Evolutionary conservation across 768 basidiomycete species (phyloP).

Genomic region (Suillus subalutaceus): DNA sequence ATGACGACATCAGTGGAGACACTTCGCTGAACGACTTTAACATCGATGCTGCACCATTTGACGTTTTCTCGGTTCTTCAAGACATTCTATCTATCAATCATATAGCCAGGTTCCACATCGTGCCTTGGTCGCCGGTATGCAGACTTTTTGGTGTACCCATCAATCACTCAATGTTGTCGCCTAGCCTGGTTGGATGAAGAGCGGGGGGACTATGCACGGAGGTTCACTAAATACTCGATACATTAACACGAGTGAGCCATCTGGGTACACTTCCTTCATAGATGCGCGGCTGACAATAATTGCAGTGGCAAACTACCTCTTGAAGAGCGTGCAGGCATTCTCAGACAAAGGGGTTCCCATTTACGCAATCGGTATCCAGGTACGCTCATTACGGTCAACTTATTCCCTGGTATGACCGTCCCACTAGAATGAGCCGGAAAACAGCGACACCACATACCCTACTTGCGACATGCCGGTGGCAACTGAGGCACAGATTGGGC

Average conservation of each 20-base stretch:
- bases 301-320: conserved; percentile 70
- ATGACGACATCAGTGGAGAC: conserved; percentile 66
- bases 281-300: conserved; percentile 9
- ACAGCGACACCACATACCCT: conserved; percentile 70
- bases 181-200: conserved; percentile 84
- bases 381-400: conserved; percentile 15
- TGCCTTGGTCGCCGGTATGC: conserved; percentile 78
- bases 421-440: conserved; percentile 54
- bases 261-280: not conserved
- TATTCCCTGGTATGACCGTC: not conserved
- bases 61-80: conserved; percentile 61
- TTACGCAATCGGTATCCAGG: conserved; percentile 66
- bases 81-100: conserved; percentile 66
- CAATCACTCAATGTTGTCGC: conserved; percentile 2
- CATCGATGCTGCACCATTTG: conserved; percentile 58
- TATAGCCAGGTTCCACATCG: conserved; percentile 53
- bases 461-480: conserved; percentile 56
- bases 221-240: conserved; percentile 58
- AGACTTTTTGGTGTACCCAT: not conserved
- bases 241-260: conserved; percentile 47
- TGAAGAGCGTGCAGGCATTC: conserved; percentile 75
- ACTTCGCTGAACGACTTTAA: conserved; percentile 60
- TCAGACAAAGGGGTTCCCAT: conserved; percentile 57
- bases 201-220: conserved; percentile 65
- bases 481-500: conserved; percentile 62